Percentiles rank a stretch among this genome's conserved stretches.
These are phyloP conservation scores for Ceratocystis smalleyi DNA, from an alignment of 2,329 filamentous ascomycete genomes.

Conservation along the genomic window DNA sequence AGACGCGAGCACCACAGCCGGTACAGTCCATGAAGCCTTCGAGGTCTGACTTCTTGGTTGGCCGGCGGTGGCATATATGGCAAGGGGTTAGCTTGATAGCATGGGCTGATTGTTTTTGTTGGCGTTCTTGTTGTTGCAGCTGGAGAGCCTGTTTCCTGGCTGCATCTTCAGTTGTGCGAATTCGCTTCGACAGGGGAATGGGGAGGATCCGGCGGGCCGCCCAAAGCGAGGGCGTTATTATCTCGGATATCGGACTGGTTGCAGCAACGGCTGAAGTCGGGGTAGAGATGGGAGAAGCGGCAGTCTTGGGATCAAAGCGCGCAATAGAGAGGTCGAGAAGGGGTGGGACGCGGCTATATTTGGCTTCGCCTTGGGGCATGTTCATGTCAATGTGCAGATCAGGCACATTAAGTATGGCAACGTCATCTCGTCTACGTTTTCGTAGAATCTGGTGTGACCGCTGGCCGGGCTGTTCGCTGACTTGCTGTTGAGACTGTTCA, in stretches of 20 bases:
- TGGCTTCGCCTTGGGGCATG: not conserved
- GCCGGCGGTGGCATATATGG: slow-evolving; percentile 51
- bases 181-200: not conserved
- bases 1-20: slow-evolving; percentile 45
- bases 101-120: slow-evolving; percentile 5
- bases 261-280: not conserved
- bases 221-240: not conserved
- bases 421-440: slow-evolving; percentile 14
- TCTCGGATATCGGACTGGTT: not conserved
- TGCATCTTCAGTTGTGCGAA: not conserved
- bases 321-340: not conserved
- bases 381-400: not conserved
- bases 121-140: slow-evolving; percentile 16
- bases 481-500: not conserved
- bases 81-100: slow-evolving; percentile 35
- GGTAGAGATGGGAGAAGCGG: not conserved
- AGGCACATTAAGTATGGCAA: slow-evolving; percentile 1
- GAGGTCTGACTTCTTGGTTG: slow-evolving; percentile 48
- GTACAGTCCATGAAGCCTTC: slow-evolving; percentile 51
- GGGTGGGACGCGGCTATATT: not conserved
- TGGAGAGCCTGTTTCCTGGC: not conserved
- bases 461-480: not conserved
- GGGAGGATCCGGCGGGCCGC: slow-evolving; percentile 6
- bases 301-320: not conserved
- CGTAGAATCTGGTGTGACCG: not conserved